Conservation (phyloP, 73 alveolate genomes). For the Durusdinium trenchii region DNA sequence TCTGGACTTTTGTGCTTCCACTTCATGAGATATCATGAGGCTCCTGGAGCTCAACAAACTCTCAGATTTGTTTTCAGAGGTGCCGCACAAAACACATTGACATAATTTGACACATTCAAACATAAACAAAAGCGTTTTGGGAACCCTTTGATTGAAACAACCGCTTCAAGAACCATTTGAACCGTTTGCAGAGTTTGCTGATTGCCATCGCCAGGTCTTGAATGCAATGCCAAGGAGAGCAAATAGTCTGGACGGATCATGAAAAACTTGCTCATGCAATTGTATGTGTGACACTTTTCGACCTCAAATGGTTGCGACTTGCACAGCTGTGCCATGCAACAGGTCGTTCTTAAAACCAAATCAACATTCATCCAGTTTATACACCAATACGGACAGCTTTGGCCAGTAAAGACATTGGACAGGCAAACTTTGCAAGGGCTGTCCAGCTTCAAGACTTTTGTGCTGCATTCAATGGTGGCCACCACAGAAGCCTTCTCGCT, state of each 20-base stretch:
- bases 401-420: too few species aligned
- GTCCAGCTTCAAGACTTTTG: conserved; percentile 46
- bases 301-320: too few species aligned
- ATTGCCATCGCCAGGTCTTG: neutral
- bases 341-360: too few species aligned
- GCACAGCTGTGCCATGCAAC: too few species aligned
- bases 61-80: conserved; percentile 46
- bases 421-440: too few species aligned
- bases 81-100: too few species aligned
- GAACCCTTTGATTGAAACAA: too few species aligned
- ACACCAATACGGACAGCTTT: too few species aligned
- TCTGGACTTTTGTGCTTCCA: neutral
- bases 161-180: neutral
- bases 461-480: conserved; percentile 50
- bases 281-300: neutral
- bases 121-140: too few species aligned
- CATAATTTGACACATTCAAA: too few species aligned
- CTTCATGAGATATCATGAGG: neutral
- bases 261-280: neutral
- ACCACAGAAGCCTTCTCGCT: neutral
- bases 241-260: neutral
- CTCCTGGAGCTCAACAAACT: conserved; percentile 48
- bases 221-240: neutral
- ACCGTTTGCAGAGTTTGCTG: neutral
- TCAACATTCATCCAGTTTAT: too few species aligned